Base-by-base conservation (phyloP, 768 basidiomycete species). In the Suillus placidus region DNA sequence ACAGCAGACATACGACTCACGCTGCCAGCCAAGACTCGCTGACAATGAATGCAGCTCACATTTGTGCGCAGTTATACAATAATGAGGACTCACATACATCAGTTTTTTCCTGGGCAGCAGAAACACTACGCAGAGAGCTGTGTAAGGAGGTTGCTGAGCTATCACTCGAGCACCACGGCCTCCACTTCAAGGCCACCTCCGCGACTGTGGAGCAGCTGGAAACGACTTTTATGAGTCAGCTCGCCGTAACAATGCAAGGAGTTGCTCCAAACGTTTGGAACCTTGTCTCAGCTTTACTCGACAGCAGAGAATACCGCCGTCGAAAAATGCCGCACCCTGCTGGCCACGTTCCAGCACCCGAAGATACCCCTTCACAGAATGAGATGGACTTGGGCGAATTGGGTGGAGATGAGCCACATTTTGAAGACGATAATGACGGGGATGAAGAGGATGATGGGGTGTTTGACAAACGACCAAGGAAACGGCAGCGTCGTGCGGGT, bases 331-430 rank as follows among this genome's bases (percentile, higher is more conserved):
- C 52, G 23, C 12, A 18, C 32, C 26, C 32, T 54, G 12, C 52
- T 54, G 52, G 32, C 23, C 26, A 54, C 32, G 18, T 13, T 20
- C 26, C 32, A 54, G 18, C 26, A 26, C 26, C 32, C 12, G 23
- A 26, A 54, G 32, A 54, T 18, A 54, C 13, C 18, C 18, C 18
- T 54, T 12, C 52, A 34, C 12, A 54, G 52, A 34, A 26, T 26
- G 52, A 54, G 52, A 54, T 26, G 52, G 52, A 54, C 32, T 34
- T 54, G 26, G 52, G 52, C 12, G 52, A 54, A 16, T 54, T 54
- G 23, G 52, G 52, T 26, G 52, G 52, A 26, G 52, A 54, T 54
- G 32, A 40, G 40, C 2, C 40, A 40, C 3, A 40, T 16, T 16
- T 40, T 40, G 13, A 40, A 40, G 12, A 16, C 12, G 40, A 40